phyloP scores from a whole-genome alignment of 306 rosid species.

The Hippophae tibetana region DNA sequence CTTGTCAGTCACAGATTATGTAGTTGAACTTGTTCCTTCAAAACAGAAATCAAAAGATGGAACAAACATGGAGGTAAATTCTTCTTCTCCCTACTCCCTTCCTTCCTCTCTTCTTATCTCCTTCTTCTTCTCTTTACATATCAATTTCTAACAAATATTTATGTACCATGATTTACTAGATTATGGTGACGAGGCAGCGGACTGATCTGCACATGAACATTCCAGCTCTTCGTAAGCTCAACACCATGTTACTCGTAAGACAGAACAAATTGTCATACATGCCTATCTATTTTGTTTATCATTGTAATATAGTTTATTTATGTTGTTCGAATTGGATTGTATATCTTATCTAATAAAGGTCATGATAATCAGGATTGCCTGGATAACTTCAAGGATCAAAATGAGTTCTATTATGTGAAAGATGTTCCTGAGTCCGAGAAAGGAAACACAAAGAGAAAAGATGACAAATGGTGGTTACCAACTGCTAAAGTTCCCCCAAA shows the following conservation, averaged over 20 bases:
- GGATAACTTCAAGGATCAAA: slow-evolving; percentile 65
- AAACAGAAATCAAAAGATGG: slow-evolving; percentile 81
- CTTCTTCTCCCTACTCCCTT: background rate
- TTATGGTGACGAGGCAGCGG: slow-evolving; percentile 89
- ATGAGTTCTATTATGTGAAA: slow-evolving; percentile 71
- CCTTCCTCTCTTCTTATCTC: slow-evolving; percentile 2
- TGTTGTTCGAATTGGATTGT: slow-evolving; percentile 1
- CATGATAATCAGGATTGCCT: slow-evolving; percentile 62
- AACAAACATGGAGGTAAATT: slow-evolving; percentile 68
- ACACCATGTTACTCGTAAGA: slow-evolving; percentile 82
- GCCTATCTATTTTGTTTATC: background rate
- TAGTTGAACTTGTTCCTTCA: slow-evolving; percentile 87
- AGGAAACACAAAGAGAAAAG: slow-evolving; percentile 42
- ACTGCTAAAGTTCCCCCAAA: slow-evolving; percentile 65
- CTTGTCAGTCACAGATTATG: slow-evolving; percentile 63
- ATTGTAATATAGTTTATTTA: background rate
- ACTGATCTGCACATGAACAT: slow-evolving; percentile 94
- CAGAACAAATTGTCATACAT: slow-evolving; percentile 4
- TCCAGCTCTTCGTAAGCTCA: slow-evolving; percentile 85
- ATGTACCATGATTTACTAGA: slow-evolving; percentile 35
- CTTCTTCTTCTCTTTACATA: background rate
- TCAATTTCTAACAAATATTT: slow-evolving; percentile 5
- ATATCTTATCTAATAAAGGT: slow-evolving; percentile 9
- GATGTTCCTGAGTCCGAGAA: slow-evolving; percentile 49
- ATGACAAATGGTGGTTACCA: slow-evolving; percentile 97